Evolutionary conservation across 441 rosid genomes (phyloP), one percentile per base, ranked within the genome.

Genomic region (Euphorbia celastroides): DNA sequence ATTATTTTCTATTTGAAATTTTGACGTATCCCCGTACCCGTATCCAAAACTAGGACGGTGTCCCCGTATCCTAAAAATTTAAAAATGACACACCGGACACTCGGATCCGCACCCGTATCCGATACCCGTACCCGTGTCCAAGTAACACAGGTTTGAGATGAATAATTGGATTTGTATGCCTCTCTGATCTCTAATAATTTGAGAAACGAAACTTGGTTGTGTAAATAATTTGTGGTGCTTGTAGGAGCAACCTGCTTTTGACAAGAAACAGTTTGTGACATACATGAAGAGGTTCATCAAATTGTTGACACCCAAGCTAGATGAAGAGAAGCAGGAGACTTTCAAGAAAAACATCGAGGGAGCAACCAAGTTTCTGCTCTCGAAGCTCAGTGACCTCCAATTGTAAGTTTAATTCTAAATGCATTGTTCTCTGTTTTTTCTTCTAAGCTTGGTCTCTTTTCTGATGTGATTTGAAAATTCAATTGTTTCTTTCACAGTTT

Each of bases 161-260:
- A n/a, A n/a, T n/a, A n/a, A n/a, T n/a, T n/a, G n/a, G n/a, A n/a
- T n/a, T n/a, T n/a, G n/a, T n/a, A n/a, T n/a, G n/a, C n/a, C n/a
- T n/a, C n/a, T n/a, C n/a, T n/a, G 8, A 38, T 7, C 1, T 38
- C 12, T 38, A 14, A 5, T 38, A 2, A 38, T 38, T 2, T 10
- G 19, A 44, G 8, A 44, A 44, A n/a, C 22, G 3, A 17, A 48
- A 48, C 22, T 4, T n/a, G 2, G 50, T 16, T 48, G 22, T 17
- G 0, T 48, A n/a, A 48, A 3, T 48, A 2, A 7, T 57, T 16
- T 2, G 17, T 60, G 28, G 0, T 71, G 17, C 20, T 34, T 73
- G 67, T 77, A 93, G 98, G 99, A 92, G 81, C 99, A 95, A 88
- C 97, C 98, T 54, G 2, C 96, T 46, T 95, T 81, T 44, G 93